Conservation (phyloP, 1,284 basidiomycete genomes). For the Ceratobasidium theobromae region DNA sequence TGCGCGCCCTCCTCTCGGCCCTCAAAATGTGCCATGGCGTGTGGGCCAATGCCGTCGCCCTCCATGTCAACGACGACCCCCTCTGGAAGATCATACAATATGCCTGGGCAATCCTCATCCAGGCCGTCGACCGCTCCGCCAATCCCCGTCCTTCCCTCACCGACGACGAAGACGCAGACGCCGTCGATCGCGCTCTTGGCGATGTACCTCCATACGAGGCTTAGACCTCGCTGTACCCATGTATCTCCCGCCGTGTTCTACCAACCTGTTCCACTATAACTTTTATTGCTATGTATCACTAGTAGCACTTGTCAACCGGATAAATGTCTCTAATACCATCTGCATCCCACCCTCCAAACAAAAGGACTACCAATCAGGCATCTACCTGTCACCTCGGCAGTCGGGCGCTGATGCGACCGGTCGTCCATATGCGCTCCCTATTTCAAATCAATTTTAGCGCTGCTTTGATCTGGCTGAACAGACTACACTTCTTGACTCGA, state of each 20-base stretch:
- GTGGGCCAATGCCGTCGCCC: slow-evolving; percentile 7
- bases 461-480: too few relatives aligned
- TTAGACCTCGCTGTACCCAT: not conserved
- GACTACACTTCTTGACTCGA: too few relatives aligned
- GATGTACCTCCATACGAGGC: slow-evolving; percentile 18
- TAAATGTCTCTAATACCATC: slow-evolving; percentile 12
- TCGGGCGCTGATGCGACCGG: too few relatives aligned
- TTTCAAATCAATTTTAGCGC: too few relatives aligned
- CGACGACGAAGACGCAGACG: slow-evolving; percentile 19
- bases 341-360: not conserved
- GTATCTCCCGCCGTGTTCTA: not conserved
- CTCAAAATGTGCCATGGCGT: slow-evolving; percentile 5
- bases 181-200: slow-evolving; percentile 10
- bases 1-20: not conserved
- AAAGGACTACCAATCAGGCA: not conserved
- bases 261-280: slow-evolving; percentile 15
- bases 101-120: slow-evolving; percentile 3
- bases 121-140: slow-evolving; percentile 7
- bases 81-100: slow-evolving; percentile 5
- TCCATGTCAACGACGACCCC: slow-evolving; percentile 18
- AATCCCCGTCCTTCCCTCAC: not conserved
- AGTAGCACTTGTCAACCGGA: not conserved
- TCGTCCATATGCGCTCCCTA: too few relatives aligned
- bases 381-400: too few relatives aligned
- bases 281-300: slow-evolving; percentile 29